Conservation (phyloP, 768 basidiomycete genomes). For the Phylloporus arenicola region DNA sequence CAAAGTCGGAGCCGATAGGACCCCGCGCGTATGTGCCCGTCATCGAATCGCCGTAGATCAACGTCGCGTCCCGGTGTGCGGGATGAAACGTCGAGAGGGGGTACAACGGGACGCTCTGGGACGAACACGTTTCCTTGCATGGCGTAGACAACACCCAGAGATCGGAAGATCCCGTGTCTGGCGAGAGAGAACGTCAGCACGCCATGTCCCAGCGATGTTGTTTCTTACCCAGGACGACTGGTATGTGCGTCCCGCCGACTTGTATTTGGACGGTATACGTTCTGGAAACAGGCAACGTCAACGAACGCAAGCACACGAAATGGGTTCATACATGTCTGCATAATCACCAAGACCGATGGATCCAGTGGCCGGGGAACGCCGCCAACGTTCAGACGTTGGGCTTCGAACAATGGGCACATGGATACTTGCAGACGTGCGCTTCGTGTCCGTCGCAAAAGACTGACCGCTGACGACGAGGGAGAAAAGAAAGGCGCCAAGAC, state of each 20-base stretch:
- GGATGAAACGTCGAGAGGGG: conserved; percentile 44
- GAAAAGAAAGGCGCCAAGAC: conserved; percentile 3
- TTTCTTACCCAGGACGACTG: conserved; percentile 56
- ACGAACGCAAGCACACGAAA: not conserved
- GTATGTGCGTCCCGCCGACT: conserved; percentile 46
- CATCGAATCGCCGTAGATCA: conserved; percentile 66
- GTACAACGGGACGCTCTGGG: conserved; percentile 41
- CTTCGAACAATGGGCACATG: conserved; percentile 22
- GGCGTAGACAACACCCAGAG: conserved; percentile 64
- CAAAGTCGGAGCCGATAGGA: conserved; percentile 53
- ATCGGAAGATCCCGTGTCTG: conserved; percentile 77
- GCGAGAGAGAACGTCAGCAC: not conserved
- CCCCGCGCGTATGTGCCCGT: conserved; percentile 69
- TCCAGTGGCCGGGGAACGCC: conserved; percentile 21
- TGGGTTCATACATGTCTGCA: conserved; percentile 50
- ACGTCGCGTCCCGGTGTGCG: conserved; percentile 39
- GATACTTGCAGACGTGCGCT: conserved; percentile 15
- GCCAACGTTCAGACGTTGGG: not conserved
- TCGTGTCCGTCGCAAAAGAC: not conserved
- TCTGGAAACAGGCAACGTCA: conserved; percentile 30
- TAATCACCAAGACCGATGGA: conserved; percentile 56
- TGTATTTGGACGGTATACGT: conserved; percentile 58
- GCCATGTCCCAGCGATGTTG: not conserved
- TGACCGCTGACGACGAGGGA: not conserved
- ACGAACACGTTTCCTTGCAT: conserved; percentile 42